Evolutionary conservation across 2,329 filamentous ascomycete genomes (phyloP).

Genomic region (Cladosporium sp.): DNA sequence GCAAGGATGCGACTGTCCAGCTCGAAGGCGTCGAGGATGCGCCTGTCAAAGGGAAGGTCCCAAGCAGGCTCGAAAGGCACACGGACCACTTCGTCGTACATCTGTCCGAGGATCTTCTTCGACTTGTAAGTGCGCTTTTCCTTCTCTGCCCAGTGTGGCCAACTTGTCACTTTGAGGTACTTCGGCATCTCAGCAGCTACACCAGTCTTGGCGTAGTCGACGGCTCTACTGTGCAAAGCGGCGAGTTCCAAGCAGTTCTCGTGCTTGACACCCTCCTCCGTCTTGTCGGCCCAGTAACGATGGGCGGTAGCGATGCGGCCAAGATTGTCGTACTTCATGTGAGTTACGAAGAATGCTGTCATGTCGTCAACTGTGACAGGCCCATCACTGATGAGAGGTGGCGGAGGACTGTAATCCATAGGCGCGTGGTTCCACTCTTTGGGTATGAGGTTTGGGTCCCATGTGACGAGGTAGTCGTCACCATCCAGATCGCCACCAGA

Average conservation of each 20-base stretch:
- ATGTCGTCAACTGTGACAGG: slow-evolving; percentile 73
- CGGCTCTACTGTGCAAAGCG: slow-evolving; percentile 80
- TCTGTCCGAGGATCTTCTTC: slow-evolving; percentile 68
- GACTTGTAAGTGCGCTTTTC: slow-evolving; percentile 63
- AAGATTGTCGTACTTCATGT: slow-evolving; percentile 88
- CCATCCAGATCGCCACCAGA: slow-evolving; percentile 95
- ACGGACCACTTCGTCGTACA: slow-evolving; percentile 75
- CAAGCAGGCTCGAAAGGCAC: slow-evolving; percentile 74
- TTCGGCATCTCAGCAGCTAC: slow-evolving; percentile 68
- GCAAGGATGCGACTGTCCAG: slow-evolving; percentile 57
- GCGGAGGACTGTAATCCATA: slow-evolving; percentile 71
- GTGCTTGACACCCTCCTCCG: slow-evolving; percentile 64
- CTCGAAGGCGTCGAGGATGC: slow-evolving; percentile 66
- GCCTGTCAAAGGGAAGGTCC: slow-evolving; percentile 69
- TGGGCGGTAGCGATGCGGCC: slow-evolving; percentile 80
- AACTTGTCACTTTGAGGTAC: slow-evolving; percentile 61
- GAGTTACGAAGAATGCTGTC: slow-evolving; percentile 81
- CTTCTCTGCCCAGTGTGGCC: slow-evolving; percentile 84
- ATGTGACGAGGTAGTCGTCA: slow-evolving; percentile 92
- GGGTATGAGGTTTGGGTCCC: slow-evolving; percentile 76
- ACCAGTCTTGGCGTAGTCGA: slow-evolving; percentile 93
- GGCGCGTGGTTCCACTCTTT: slow-evolving; percentile 68
- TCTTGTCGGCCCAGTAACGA: slow-evolving; percentile 70
- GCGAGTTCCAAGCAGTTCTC: slow-evolving; percentile 72
- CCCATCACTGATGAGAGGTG: slow-evolving; percentile 56